Evolutionary conservation across 306 rosid genomes (phyloP).

Genomic region (Castanopsis chinensis): DNA sequence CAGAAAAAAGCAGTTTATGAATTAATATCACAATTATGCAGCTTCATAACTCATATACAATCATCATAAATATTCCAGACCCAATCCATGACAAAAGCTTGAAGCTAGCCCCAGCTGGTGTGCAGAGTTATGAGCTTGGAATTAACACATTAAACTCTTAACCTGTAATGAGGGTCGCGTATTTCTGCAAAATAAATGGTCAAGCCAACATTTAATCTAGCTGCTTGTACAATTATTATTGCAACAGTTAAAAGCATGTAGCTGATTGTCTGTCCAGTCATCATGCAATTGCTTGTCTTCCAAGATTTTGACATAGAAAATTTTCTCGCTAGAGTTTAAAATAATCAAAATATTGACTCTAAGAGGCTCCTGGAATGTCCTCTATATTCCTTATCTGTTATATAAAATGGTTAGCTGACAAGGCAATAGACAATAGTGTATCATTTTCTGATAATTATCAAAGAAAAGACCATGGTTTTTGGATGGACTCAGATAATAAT

Average conservation of each 20-base stretch:
- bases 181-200: neutral
- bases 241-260: neutral
- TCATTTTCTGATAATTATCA: neutral
- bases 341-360: neutral
- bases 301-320: neutral
- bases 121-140: too few species aligned
- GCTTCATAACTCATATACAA: too few species aligned
- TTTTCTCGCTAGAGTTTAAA: neutral
- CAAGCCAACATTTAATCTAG: neutral
- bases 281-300: conserved; percentile 2
- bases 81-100: too few species aligned
- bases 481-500: neutral
- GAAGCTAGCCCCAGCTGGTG: too few species aligned
- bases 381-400: neutral
- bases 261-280: neutral
- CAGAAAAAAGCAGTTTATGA: too few species aligned
- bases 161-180: neutral
- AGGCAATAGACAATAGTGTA: neutral
- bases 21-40: too few species aligned
- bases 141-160: neutral
- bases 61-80: too few species aligned
- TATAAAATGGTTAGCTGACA: neutral
- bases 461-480: neutral
- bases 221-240: neutral
- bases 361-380: neutral